These are phyloP conservation scores for Starmerella apicola DNA, from an alignment of 805 yeast genomes.

Conservation along the genomic window DNA sequence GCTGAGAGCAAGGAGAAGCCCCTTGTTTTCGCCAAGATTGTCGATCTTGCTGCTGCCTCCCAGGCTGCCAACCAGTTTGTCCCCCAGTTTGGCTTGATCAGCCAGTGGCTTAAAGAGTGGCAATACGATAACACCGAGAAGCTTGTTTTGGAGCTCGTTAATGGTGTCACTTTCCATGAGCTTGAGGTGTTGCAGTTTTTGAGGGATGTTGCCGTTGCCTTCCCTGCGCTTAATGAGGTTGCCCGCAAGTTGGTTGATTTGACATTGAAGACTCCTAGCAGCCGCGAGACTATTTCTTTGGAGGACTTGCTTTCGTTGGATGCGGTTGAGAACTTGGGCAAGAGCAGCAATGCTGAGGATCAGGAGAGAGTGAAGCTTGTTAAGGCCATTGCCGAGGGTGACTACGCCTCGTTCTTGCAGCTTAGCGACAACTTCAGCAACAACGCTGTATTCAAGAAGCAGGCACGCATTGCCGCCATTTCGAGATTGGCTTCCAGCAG, in stretches of 20 bases:
- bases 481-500: conserved; percentile 21
- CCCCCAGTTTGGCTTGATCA: conserved; percentile 29
- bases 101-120: conserved; percentile 32
- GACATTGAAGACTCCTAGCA: conserved; percentile 21
- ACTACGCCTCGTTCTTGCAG: conserved; percentile 19
- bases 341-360: too few relatives aligned
- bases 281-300: conserved; percentile 20
- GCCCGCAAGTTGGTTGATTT: conserved; percentile 21
- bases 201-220: conserved; percentile 17
- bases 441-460: conserved; percentile 13
- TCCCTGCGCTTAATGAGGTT: conserved; percentile 8
- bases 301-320: conserved; percentile 24
- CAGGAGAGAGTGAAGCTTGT: conserved; percentile 21
- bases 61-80: conserved; percentile 26
- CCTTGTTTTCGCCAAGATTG: conserved; percentile 25
- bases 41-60: conserved; percentile 27
- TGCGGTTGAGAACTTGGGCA: conserved; percentile 23
- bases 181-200: conserved; percentile 15
- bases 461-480: conserved; percentile 25
- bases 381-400: conserved; percentile 24
- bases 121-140: conserved; percentile 20
- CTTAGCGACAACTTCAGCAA: conserved; percentile 3
- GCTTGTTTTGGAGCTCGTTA: conserved; percentile 22
- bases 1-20: conserved; percentile 23
- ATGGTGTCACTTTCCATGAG: conserved; percentile 12